Evolutionary conservation across 345 rosid genomes (phyloP).

Genomic region (Streptanthus diversifolius): DNA sequence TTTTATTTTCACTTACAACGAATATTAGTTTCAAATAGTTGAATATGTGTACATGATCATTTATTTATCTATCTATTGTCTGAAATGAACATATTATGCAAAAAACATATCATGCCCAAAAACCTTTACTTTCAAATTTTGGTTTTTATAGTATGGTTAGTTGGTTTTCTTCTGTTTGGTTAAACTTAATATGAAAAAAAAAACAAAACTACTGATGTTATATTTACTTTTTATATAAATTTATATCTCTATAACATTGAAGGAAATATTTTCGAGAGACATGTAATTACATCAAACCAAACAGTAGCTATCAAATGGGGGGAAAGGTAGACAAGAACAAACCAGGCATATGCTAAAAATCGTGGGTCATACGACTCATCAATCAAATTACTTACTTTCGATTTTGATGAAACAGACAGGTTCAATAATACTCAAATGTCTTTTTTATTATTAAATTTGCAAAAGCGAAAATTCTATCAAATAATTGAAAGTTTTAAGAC

Average conservation of each 20-base stretch:
- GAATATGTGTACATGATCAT: not conserved
- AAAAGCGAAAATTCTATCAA: not conserved
- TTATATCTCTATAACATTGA: not conserved
- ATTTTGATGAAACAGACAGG: not conserved
- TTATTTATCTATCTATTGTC: not conserved
- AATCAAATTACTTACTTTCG: not conserved
- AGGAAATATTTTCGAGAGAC: not conserved
- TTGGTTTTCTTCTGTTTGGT: not conserved
- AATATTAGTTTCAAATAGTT: not conserved
- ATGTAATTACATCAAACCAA: not conserved
- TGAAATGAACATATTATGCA: not conserved
- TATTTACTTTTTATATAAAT: not conserved
- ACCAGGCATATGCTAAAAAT: not conserved
- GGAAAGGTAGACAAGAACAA: not conserved
- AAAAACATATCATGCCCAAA: not conserved
- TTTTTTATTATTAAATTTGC: not conserved
- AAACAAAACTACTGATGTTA: not conserved
- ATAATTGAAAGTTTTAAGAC: not conserved
- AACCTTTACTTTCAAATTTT: not conserved
- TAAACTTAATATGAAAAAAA: not conserved
- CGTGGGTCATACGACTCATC: constrained; percentile 1
- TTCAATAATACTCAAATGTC: not conserved
- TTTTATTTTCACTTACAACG: no score
- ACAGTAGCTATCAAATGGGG: constrained; percentile 1
- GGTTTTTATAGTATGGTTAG: not conserved